Percentiles rank a stretch among this genome's conserved stretches.
Evolutionary conservation across 2,329 filamentous ascomycete species (phyloP).

Genomic region (Dothistroma pini): DNA sequence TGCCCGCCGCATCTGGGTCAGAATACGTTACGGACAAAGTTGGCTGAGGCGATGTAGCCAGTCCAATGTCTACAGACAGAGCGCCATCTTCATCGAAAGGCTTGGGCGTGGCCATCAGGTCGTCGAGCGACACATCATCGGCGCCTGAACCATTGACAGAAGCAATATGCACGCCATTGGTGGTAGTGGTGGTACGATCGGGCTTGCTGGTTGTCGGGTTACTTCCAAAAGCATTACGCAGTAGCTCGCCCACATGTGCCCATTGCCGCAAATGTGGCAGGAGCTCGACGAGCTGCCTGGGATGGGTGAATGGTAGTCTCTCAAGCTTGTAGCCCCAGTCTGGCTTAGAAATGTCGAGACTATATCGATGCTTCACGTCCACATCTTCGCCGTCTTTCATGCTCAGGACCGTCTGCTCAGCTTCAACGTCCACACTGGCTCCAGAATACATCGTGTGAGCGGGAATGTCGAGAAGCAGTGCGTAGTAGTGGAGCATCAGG

Average conservation of each 20-base stretch:
- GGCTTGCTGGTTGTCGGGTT: neutral
- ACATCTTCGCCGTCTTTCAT: slow-evolving; percentile 16
- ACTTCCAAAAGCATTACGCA: slow-evolving; percentile 41
- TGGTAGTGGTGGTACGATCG: neutral
- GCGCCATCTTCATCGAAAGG: neutral
- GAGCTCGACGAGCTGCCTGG: slow-evolving; percentile 68
- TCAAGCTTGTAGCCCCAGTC: slow-evolving; percentile 66
- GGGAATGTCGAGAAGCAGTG: slow-evolving; percentile 20
- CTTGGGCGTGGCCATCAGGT: slow-evolving; percentile 5
- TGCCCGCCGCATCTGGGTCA: slow-evolving; percentile 48
- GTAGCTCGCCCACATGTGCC: slow-evolving; percentile 62
- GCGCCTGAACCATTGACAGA: neutral
- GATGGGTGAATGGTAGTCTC: slow-evolving; percentile 72
- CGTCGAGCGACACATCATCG: slow-evolving; percentile 4
- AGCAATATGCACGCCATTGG: neutral
- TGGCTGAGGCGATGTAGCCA: slow-evolving; percentile 34
- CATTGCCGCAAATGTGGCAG: slow-evolving; percentile 75
- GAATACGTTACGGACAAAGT: slow-evolving; percentile 28
- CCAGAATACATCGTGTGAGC: slow-evolving; percentile 2
- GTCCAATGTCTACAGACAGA: slow-evolving; percentile 32
- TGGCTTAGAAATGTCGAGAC: slow-evolving; percentile 66
- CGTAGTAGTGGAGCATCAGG: slow-evolving; percentile 21
- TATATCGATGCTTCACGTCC: slow-evolving; percentile 49
- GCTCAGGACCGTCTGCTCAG: slow-evolving; percentile 9
- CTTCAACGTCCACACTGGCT: neutral